Base-by-base conservation (phyloP, 2,329 filamentous ascomycete genomes). In the Achaetomium macrosporum region DNA sequence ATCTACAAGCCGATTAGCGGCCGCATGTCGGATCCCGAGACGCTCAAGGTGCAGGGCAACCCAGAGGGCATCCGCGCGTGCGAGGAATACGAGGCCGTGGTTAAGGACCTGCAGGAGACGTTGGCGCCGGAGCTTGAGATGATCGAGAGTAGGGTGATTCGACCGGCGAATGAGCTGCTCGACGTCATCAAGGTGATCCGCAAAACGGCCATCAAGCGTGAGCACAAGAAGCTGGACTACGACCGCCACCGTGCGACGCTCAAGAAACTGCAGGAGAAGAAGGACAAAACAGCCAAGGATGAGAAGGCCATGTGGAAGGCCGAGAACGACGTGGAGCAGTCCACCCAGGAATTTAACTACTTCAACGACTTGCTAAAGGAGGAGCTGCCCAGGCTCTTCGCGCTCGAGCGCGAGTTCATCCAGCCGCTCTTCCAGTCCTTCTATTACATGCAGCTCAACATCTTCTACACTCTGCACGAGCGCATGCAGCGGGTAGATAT, bases 381-480 rank as follows among this genome's bases (percentile, higher is more conserved):
- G 16, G 93, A 99, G 72, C 76, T 99, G 58, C 93, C 93, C 29
- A 90, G 90, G 70, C 81, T 99, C 11, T 99, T 99, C 71, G 70
- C 75, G 8, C 82, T 99, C 16, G 93, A 99, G 70, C 82, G 85
- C 59, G 87, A 97, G 69, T 97, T 99, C 69, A 99, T 99, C 69
- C 85, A 89, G 61, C 93, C 93, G 2, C 82, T 99, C 8, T 99
- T 99, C 78, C 93, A 97, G 69, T 95, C 89, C 10, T 99, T 99
- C 75, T 99, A 99, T 74, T 99, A 97, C 76, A 99, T 99, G 93
- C 93, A 99, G 71, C 82, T 99, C 60, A 99, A 99, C 71, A 89
- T 99, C 60, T 99, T 97, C 71, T 99, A 99, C 72, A 99, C 93
- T 1, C 78, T 99, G 50, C 93, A 99, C 69, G 92, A 97, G 72